Evolutionary conservation across 331 rosid genomes (phyloP).

Genomic region (Dryas integrifolia): DNA sequence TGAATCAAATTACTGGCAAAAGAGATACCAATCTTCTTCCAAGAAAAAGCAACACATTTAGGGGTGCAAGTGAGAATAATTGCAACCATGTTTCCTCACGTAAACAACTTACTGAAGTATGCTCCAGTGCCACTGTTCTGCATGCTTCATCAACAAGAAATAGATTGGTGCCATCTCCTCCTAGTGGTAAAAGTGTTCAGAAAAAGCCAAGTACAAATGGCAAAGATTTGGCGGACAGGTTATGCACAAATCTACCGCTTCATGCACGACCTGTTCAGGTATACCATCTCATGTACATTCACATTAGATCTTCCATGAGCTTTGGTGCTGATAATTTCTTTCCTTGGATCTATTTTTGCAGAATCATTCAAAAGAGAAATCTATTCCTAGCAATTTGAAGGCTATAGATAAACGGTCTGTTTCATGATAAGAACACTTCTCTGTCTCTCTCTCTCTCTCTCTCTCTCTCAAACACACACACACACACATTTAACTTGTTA

Average conservation of each 20-base stretch:
- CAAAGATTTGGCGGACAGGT: conserved; percentile 7
- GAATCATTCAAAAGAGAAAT: conserved; percentile 12
- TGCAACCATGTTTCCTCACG: conserved; percentile 9
- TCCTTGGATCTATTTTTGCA: background rate
- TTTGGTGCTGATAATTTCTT: conserved; percentile 2
- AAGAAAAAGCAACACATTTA: conserved; percentile 11
- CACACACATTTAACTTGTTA: background rate
- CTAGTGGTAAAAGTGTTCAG: conserved; percentile 13
- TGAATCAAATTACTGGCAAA: conserved; percentile 3
- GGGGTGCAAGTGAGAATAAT: background rate
- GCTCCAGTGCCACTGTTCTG: conserved; percentile 20
- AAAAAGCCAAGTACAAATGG: conserved; percentile 1
- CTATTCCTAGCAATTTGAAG: conserved; percentile 9
- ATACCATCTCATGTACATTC: background rate
- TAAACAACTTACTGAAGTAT: conserved; percentile 1
- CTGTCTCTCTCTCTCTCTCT: too few relatives aligned
- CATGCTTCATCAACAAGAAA: conserved; percentile 19
- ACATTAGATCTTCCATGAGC: background rate
- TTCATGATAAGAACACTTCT: background rate
- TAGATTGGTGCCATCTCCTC: conserved; percentile 15
- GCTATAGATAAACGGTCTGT: conserved; percentile 22
- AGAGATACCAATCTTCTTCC: conserved; percentile 17
- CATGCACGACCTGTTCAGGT: conserved; percentile 27
- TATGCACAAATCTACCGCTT: conserved; percentile 14
- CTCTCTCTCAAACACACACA: too few relatives aligned